Percentiles rank a stretch among this genome's conserved stretches.
phyloP scores from a whole-genome alignment of 2,329 filamentous ascomycete species.

The Epichloe baconii region DNA sequence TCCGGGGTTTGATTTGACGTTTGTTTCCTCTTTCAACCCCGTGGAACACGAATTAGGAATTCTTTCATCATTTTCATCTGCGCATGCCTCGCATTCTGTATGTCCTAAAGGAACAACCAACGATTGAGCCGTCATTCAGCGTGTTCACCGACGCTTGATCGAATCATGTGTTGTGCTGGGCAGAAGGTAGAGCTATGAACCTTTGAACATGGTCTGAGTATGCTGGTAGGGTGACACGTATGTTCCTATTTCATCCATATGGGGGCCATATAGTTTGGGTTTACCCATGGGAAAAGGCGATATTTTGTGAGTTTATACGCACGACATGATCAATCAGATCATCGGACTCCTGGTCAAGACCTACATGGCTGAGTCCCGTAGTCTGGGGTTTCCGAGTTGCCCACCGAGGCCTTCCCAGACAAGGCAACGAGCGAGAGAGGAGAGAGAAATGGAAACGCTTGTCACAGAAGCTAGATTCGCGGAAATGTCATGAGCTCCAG shows the following conservation, averaged over 20 bases:
- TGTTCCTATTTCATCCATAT: neutral
- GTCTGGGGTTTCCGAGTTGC: neutral
- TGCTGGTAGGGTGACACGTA: neutral
- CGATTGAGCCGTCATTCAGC: neutral
- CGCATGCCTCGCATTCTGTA: neutral
- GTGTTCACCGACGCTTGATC: neutral
- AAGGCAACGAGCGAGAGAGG: neutral
- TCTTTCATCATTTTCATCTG: neutral
- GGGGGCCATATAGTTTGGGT: neutral
- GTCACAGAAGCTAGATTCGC: neutral
- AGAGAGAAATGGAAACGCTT: neutral
- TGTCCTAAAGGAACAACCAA: neutral
- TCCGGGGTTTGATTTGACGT: neutral
- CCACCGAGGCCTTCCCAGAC: neutral
- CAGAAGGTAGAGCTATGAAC: neutral
- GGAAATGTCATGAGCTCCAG: neutral
- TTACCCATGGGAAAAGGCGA: neutral
- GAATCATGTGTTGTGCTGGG: neutral
- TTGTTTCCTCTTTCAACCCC: neutral
- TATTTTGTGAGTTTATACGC: neutral
- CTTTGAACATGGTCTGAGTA: neutral
- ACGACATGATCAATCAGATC: neutral
- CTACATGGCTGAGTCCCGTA: neutral
- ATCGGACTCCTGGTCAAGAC: neutral
- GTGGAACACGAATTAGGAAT: neutral